Base-by-base conservation (phyloP, 2,329 filamentous ascomycete species). In the Verruconis gallopava region DNA sequence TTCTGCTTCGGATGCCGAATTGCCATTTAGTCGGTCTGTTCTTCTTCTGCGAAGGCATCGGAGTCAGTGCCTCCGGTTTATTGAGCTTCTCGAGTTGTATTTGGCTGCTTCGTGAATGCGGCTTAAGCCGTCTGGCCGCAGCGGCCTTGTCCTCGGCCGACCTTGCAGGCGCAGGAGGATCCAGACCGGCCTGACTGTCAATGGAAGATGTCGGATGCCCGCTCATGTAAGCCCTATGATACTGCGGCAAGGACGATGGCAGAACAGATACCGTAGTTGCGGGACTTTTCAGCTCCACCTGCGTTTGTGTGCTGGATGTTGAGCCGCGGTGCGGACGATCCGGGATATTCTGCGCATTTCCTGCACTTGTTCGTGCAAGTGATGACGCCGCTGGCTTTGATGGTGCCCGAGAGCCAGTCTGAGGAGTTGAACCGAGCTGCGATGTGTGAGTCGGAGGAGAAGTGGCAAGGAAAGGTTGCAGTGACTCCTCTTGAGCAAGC, bases 1-100 rank as follows among this genome's bases (percentile, higher is more conserved):
- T 98, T 38, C 91, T 78, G 36, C 85, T 94, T 28, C 91, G 77
- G 47, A 98, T 98, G 44, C 91, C 91, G 57, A 98, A 98, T 58
- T 98, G 91, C 91, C 91, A 98, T 50, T 89, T 85, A 13, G 88
- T 84, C 1, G 82, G 82, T 55, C 84, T 86, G 4, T 71, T 64
- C 59, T 84, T 86, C 65, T 83, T 85, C 3, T 68, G 59, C 14
- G 57, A 51, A 2, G 77, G 75, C 21, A 72, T 51, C n/a, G 64
- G 62, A 3, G 72, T 72, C 63, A 73, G 67, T 5, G 59, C 66
- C 51, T 71, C 72, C 3, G 68, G 75, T 36, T 68, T 71, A 50
- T 51, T 56, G 35, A 44, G 44, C 43, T 62, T 79, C 48, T 89
- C 81, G 2, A 85, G 63, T 40, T 78, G 76, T 19, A 81, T 62